Base-by-base conservation (phyloP, 2,329 filamentous ascomycete species). In the Fusarium sterilihyphosum region DNA sequence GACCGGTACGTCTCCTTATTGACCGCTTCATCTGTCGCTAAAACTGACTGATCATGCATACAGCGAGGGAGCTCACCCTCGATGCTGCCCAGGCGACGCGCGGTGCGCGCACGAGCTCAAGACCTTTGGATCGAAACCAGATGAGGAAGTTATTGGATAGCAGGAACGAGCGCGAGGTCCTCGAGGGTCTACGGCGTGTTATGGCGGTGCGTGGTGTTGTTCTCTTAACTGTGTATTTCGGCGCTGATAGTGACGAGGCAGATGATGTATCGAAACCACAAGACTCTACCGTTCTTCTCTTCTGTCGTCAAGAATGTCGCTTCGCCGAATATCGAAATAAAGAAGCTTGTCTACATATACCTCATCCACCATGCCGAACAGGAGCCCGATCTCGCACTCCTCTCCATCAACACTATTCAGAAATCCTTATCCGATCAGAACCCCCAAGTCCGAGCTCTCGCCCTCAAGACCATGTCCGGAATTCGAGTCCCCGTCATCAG, bases 331-430 rank as follows among this genome's bases (percentile, higher is more conserved):
- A 89, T 98, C 78, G 95, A 97, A 80, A 95, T 98, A 83, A 97
- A 98, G 85, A 98, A 98, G 83, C 91, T 99, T 64, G 96, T 99
- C 72, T 99, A 99, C 86, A 97, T 98, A 81, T 99, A 98, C 84
- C 91, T 99, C 71, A 92, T 98, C 70, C 94, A 97, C 81, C 95
- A 99, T 88, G 96, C 96, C 82, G 96, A 98, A 82, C 91, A 95
- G 73, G 96, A 98, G 80, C 96, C 96, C 66, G 96, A 99, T 83
- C 93, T 98, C 52, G 95, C 96, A 26, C 89, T 99, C 43, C 89
- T 99, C 50, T 98, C 95, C 67, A 98, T 99, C 88, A 99, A 99
- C 84, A 97, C 96, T 12, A 98, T 99, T 78, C 96, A 99, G 81
- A 98, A 98, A 84, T 98, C 96, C 16, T 90, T 99, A 67, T 97